These are phyloP conservation scores for Delitschia confertaspora DNA, from an alignment of 495 filamentous ascomycete species.

Conservation along the genomic window DNA sequence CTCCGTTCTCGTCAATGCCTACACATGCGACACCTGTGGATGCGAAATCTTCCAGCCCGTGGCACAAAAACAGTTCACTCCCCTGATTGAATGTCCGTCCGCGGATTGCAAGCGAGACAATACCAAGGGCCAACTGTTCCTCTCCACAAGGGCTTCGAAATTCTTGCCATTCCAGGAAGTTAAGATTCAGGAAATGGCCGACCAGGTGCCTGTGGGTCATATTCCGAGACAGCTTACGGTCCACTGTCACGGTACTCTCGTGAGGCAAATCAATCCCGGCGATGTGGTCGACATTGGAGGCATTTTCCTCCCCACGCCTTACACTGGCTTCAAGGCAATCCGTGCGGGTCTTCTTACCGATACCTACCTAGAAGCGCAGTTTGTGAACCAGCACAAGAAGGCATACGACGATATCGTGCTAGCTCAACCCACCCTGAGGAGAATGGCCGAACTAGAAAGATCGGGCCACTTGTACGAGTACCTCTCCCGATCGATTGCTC, in stretches of 20 bases:
- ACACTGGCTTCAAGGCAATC: constrained; percentile 96
- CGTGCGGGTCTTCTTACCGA: constrained; percentile 89
- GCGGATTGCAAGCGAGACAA: constrained; percentile 84
- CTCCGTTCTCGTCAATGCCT: constrained; percentile 91
- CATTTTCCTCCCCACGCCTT: constrained; percentile 93
- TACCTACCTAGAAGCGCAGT: constrained; percentile 91
- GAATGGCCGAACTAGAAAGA: constrained; percentile 71
- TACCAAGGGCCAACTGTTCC: constrained; percentile 83
- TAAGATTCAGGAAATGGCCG: constrained; percentile 96
- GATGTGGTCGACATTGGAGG: constrained; percentile 89
- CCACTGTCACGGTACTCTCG: constrained; percentile 77
- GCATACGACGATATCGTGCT: constrained; percentile 81
- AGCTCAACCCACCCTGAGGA: constrained; percentile 63
- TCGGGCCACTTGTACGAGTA: constrained; percentile 91
- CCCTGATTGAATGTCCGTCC: constrained; percentile 76
- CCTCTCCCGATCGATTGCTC: constrained; percentile 88
- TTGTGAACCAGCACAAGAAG: constrained; percentile 93
- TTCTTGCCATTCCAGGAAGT: constrained; percentile 97
- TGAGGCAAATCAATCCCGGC: constrained; percentile 80
- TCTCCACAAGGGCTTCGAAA: constrained; percentile 89
- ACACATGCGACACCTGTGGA: constrained; percentile 92
- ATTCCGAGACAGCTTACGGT: constrained; percentile 86
- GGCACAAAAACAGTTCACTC: constrained; percentile 79
- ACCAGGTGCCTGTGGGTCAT: constrained; percentile 95
- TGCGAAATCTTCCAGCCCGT: constrained; percentile 97